These are phyloP conservation scores for Rhizopus delemar DNA, from an alignment of 371 early-diverging fungal genomes.

Conservation along the genomic window DNA sequence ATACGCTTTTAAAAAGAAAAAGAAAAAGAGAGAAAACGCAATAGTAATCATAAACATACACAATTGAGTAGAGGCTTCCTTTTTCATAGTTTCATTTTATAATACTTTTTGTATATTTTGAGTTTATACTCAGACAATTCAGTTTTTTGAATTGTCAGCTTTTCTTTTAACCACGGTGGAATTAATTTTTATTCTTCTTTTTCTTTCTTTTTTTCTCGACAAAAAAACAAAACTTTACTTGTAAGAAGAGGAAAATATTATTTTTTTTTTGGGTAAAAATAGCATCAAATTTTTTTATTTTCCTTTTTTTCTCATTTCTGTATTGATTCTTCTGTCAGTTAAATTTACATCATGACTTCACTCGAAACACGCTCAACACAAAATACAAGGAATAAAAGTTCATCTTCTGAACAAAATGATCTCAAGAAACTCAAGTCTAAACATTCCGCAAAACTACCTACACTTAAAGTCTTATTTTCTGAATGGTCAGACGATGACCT, in stretches of 20 bases:
- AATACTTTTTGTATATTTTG: constrained; percentile 9
- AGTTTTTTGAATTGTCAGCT: constrained; percentile 7
- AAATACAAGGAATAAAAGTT: constrained; percentile 30
- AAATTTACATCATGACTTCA: constrained; percentile 30
- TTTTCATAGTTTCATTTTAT: constrained; percentile 9
- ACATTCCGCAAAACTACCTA: constrained; percentile 65
- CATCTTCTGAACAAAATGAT: constrained; percentile 40
- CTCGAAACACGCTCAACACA: constrained; percentile 36
- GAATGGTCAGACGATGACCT: constrained; percentile 92
- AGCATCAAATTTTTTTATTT: not conserved
- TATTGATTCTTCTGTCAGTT: not conserved
- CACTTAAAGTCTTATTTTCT: constrained; percentile 80
- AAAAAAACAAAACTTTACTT: constrained; percentile 1
- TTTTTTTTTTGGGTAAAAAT: constrained; percentile 12
- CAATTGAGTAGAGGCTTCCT: no score
- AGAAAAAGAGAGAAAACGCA: no score
- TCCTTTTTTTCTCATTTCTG: no score
- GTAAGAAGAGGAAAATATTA: constrained; percentile 4
- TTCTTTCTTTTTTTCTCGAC: constrained; percentile 4
- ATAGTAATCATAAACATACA: no score
- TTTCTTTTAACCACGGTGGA: constrained; percentile 17
- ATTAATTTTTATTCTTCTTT: constrained; percentile 10
- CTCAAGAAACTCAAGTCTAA: constrained; percentile 60
- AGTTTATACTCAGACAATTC: constrained; percentile 1
- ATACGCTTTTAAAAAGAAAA: no score